Percentiles rank a stretch among this genome's conserved stretches.
These are phyloP conservation scores for Colletotrichum sp. DNA, from an alignment of 2,329 filamentous ascomycete species.

Conservation along the genomic window DNA sequence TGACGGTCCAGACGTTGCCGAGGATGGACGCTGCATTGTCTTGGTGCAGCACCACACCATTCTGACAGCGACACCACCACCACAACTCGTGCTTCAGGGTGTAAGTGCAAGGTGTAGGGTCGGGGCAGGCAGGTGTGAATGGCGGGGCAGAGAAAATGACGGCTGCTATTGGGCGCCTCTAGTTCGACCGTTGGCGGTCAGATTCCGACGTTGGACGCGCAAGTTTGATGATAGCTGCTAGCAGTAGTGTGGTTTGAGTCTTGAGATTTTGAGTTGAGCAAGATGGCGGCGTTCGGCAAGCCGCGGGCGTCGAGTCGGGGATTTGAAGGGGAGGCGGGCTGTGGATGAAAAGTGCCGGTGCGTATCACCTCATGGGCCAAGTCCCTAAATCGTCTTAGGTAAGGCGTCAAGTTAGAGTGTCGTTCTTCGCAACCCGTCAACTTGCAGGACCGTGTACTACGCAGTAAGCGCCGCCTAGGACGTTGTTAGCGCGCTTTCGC, in stretches of 20 bases:
- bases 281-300: not conserved
- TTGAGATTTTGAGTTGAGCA: not conserved
- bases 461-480: not conserved
- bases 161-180: not conserved
- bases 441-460: not conserved
- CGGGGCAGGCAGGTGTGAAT: not conserved
- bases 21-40: not conserved
- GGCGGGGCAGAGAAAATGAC: not conserved
- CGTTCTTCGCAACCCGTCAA: not conserved
- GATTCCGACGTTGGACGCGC: not conserved
- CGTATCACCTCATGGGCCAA: not conserved
- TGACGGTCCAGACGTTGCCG: not conserved
- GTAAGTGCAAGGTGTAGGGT: not conserved
- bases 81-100: not conserved
- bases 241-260: not conserved
- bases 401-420: not conserved
- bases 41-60: not conserved
- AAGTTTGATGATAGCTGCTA: not conserved
- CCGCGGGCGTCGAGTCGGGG: not conserved
- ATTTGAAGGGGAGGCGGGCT: not conserved
- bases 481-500: slow-evolving; percentile 1
- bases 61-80: not conserved
- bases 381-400: not conserved
- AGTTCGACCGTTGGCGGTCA: not conserved
- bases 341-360: not conserved